phyloP scores from a whole-genome alignment of 192 early-diverging fungal species.

The Lobulomyces angularis region DNA sequence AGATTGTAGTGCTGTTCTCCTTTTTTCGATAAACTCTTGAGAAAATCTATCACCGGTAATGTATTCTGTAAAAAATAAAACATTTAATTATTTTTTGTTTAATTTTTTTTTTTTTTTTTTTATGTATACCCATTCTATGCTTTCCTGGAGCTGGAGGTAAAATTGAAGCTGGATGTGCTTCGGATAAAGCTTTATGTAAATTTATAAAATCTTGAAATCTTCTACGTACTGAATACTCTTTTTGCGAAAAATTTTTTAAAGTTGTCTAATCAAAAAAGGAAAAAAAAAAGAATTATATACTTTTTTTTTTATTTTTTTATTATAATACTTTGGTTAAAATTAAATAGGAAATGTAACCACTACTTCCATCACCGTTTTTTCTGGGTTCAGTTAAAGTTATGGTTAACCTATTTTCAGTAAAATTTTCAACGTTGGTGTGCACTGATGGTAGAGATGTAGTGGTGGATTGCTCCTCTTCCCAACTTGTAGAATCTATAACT shows the following conservation, averaged over 20 bases:
- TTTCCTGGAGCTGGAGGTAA: conserved; percentile 85
- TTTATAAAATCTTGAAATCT: conserved; percentile 92
- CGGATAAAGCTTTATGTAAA: conserved; percentile 61
- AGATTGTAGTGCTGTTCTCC: conserved; percentile 62
- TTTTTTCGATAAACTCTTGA: conserved; percentile 77
- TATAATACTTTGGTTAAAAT: conserved; percentile 57
- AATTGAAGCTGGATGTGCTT: conserved; percentile 69
- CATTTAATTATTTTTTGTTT: background rate
- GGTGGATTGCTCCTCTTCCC: too few relatives aligned
- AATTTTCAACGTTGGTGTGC: too few relatives aligned
- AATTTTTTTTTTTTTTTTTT: background rate
- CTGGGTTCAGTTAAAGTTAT: conserved; percentile 65
- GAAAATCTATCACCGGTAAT: conserved; percentile 91
- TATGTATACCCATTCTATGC: conserved; percentile 62
- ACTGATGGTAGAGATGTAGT: too few relatives aligned
- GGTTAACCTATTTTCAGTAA: too few relatives aligned
- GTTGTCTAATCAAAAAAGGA: conserved; percentile 36
- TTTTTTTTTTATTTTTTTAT: background rate
- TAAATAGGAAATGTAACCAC: conserved; percentile 70
- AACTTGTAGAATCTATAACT: too few relatives aligned
- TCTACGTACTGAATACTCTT: conserved; percentile 59
- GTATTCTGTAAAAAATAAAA: conserved; percentile 49
- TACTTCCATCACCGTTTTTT: conserved; percentile 82
- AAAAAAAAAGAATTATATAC: background rate
- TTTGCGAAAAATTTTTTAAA: conserved; percentile 33